A percentile compares a stretch with the other conserved stretches of the same genome.
Conservation (phyloP, 2,329 filamentous ascomycete species). For the Botrytis pseudocinerea region DNA sequence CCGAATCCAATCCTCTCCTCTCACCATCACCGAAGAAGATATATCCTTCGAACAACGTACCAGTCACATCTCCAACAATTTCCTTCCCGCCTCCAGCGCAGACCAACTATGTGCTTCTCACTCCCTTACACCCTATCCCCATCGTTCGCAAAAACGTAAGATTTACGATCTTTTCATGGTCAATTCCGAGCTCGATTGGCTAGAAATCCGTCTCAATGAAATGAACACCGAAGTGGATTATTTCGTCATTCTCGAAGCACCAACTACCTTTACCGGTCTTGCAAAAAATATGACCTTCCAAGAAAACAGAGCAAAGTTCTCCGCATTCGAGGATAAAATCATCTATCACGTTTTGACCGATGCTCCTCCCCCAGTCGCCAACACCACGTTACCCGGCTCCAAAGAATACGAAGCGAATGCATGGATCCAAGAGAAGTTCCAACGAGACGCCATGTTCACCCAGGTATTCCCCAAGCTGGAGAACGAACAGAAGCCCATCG, state of each 20-base stretch:
- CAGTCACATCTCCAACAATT: not conserved
- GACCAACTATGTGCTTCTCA: conserved; percentile 19
- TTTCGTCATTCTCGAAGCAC: conserved; percentile 63
- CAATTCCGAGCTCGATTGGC: conserved; percentile 64
- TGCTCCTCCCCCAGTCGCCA: conserved; percentile 28
- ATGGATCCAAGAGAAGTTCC: conserved; percentile 53
- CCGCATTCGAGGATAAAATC: conserved; percentile 57
- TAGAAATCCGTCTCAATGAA: conserved; percentile 62
- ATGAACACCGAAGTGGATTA: conserved; percentile 63
- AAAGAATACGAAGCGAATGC: conserved; percentile 43
- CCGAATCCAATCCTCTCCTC: not conserved
- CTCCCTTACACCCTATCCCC: conserved; percentile 5
- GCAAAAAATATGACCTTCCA: conserved; percentile 56
- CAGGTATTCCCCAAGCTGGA: conserved; percentile 49
- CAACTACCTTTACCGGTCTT: conserved; percentile 57
- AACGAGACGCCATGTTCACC: conserved; percentile 58
- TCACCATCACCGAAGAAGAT: conserved; percentile 20
- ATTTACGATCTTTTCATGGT: conserved; percentile 64
- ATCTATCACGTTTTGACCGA: conserved; percentile 57
- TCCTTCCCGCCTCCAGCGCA: conserved; percentile 9
- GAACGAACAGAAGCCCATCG: conserved; percentile 36
- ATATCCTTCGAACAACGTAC: conserved; percentile 18
- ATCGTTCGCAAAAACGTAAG: conserved; percentile 44
- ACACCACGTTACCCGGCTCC: not conserved
- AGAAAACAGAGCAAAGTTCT: conserved; percentile 53